phyloP scores from a whole-genome alignment of 2,329 filamentous ascomycete genomes.

The Trichocomaceae sp. region DNA sequence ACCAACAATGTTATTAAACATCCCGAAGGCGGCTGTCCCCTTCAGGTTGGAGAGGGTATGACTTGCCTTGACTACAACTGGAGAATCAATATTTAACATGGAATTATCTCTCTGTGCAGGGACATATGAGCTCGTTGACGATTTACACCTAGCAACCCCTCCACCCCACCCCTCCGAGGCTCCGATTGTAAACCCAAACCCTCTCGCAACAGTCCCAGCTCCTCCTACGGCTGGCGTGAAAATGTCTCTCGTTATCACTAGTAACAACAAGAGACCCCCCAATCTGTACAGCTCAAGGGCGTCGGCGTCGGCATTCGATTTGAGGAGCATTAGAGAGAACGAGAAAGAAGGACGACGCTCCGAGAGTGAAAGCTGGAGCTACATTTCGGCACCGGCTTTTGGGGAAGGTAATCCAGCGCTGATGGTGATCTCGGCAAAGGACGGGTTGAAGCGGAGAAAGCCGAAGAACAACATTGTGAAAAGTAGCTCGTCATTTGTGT shows the following conservation, averaged over 20 bases:
- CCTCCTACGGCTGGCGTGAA: conserved; percentile 82
- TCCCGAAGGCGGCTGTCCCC: conserved; percentile 77
- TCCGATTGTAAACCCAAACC: conserved; percentile 79
- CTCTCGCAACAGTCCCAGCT: conserved; percentile 74
- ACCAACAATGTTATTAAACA: conserved; percentile 84
- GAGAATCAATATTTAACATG: background rate
- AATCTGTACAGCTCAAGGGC: conserved; percentile 49
- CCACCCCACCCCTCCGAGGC: conserved; percentile 93
- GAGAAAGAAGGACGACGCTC: conserved; percentile 56
- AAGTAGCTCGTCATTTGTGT: conserved; percentile 97
- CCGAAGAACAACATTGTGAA: conserved; percentile 98
- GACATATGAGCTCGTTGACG: conserved; percentile 84
- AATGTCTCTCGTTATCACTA: conserved; percentile 68
- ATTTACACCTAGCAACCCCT: conserved; percentile 85
- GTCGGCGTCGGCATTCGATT: conserved; percentile 41
- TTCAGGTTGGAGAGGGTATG: conserved; percentile 86
- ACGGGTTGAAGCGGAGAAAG: conserved; percentile 68
- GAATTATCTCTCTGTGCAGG: conserved; percentile 44
- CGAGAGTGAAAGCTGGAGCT: conserved; percentile 49
- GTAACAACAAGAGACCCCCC: conserved; percentile 48
- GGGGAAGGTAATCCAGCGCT: conserved; percentile 79
- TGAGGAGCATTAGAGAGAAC: conserved; percentile 52
- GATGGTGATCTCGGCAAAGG: conserved; percentile 57
- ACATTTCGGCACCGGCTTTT: conserved; percentile 57
- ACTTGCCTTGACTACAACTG: background rate